These are phyloP conservation scores for Aquanectria penicillioides DNA, from an alignment of 2,329 filamentous ascomycete genomes.

Conservation along the genomic window DNA sequence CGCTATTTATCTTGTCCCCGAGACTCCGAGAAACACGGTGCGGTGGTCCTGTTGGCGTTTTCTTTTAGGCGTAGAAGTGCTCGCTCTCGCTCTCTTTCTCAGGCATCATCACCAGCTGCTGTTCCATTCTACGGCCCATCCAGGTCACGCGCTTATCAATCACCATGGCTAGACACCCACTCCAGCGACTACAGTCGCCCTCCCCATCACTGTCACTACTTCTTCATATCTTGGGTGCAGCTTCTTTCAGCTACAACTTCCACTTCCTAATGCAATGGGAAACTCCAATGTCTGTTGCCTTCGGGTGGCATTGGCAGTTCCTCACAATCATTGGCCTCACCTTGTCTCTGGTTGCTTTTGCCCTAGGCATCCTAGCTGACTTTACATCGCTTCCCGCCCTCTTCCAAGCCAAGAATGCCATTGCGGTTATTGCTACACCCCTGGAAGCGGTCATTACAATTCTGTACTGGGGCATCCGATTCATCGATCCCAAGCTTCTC, in stretches of 20 bases:
- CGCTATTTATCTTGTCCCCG: not conserved
- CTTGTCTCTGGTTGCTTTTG: slow-evolving; percentile 69
- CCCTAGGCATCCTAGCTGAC: slow-evolving; percentile 71
- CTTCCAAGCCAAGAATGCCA: slow-evolving; percentile 73
- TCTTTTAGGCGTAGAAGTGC: not conserved
- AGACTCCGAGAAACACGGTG: not conserved
- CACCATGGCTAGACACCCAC: slow-evolving; percentile 63
- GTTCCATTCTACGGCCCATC: not conserved
- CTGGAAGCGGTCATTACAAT: slow-evolving; percentile 77
- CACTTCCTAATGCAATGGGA: slow-evolving; percentile 61
- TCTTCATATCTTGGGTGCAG: slow-evolving; percentile 66
- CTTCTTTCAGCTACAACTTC: slow-evolving; percentile 65
- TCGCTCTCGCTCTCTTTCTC: not conserved
- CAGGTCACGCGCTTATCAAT: not conserved
- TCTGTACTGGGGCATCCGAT: slow-evolving; percentile 76
- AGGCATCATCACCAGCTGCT: not conserved
- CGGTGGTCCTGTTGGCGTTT: not conserved
- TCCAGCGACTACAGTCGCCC: slow-evolving; percentile 74
- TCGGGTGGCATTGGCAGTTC: slow-evolving; percentile 76
- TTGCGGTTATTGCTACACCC: slow-evolving; percentile 73
- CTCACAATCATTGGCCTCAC: slow-evolving; percentile 78
- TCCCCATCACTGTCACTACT: slow-evolving; percentile 70
- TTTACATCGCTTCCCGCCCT: slow-evolving; percentile 65
- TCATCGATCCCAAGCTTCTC: slow-evolving; percentile 63
- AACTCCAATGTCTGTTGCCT: slow-evolving; percentile 64